phyloP scores from a whole-genome alignment of 148 eudicot species.

The Camellia japonica region DNA sequence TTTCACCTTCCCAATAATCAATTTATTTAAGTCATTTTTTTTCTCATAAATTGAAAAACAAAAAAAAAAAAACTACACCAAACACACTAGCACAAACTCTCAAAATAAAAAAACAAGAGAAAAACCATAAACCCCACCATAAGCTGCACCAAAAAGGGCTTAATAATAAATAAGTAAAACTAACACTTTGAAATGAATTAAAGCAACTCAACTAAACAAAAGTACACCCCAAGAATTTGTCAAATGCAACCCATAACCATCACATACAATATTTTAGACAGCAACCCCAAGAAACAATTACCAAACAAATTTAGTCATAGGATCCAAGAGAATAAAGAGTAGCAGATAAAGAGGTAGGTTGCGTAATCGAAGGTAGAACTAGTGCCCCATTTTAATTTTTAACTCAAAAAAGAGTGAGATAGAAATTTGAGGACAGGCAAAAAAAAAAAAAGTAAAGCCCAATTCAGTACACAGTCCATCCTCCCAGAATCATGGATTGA shows the following conservation, averaged over 20 bases:
- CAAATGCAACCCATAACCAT: conserved; percentile 2
- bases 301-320: not conserved
- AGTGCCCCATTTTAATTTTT: not conserved
- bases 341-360: not conserved
- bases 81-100: not conserved
- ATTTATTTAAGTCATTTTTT: too few relatives aligned
- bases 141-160: too few relatives aligned
- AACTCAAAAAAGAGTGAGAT: not conserved
- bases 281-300: not conserved
- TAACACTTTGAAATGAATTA: not conserved
- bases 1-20: too few relatives aligned
- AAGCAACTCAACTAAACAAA: not conserved
- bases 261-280: not conserved
- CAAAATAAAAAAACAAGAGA: not conserved
- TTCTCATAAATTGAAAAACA: too few relatives aligned
- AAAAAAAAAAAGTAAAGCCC: too few relatives aligned
- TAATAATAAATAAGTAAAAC: not conserved
- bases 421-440: too few relatives aligned
- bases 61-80: too few relatives aligned
- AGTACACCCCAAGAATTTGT: not conserved
- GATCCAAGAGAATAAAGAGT: not conserved
- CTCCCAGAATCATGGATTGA: too few relatives aligned
- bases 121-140: too few relatives aligned
- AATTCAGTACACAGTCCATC: too few relatives aligned
- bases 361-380: not conserved